Evolutionary conservation across 2,329 filamentous ascomycete species (phyloP), one percentile per base, ranked within the genome.

Genomic region (Epichloe aotearoae): DNA sequence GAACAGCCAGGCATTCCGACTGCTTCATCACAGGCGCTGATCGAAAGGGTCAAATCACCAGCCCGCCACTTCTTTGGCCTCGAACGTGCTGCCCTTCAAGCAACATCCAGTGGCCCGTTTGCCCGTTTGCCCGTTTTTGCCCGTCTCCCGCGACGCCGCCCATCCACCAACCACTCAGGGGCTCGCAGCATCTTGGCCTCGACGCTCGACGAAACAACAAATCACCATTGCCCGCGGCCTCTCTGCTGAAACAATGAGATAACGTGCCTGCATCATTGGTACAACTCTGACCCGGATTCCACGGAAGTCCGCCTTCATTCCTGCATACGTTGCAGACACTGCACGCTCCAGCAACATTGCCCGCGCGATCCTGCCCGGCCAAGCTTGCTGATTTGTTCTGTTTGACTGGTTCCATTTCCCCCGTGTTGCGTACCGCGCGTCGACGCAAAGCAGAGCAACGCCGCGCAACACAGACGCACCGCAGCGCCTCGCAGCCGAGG

Each of bases 181-280:
- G 55, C 53, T 53, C 54, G 54, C 55, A 48, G 51, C 50, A 50
- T 58, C 56, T 52, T 56, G 53, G 48, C 55, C 53, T 53, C 54
- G 53, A 52, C 54, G 54, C 54, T 57, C 55, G 57, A 55, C 59
- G 54, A 61, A 64, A 62, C 62, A 64, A 64, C 60, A 60, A 64
- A 62, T 62, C 57, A 58, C 64, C 63, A 52, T 37, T 39, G 46
- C 42, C 57, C 55, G 58, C 57, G 53, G 57, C 56, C 51, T 46
- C 52, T 54, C 54, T 54, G 53, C 54, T 59, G 63, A 59, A 69
- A 70, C 62, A 62, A 75, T 74, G 73, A 66, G 65, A 70, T 67
- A 66, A 55, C 59, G 62, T 62, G 61, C 57, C 58, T 59, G 57
- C 56, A 47, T 52, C 39, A 66, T 67, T 69, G 66, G 64, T 68